Base-by-base conservation (phyloP, 2,329 filamentous ascomycete species). In the Fusarium oligoseptatum region DNA sequence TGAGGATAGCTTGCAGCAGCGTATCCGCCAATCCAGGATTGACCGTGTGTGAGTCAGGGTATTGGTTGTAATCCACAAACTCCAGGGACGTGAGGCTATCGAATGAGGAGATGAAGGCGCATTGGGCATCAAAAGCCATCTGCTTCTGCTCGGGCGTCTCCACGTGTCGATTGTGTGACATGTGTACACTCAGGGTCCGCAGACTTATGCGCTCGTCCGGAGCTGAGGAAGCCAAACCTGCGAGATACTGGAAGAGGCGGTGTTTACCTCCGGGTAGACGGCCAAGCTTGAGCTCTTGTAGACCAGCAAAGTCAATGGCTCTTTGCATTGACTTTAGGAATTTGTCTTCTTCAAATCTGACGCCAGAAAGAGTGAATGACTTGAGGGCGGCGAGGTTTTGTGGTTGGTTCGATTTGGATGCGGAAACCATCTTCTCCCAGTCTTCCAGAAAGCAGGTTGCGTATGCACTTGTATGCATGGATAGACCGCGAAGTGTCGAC, bases 31-130 rank as follows among this genome's bases (percentile, higher is more conserved):
- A 11, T 1, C 27, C 75, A 9, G 65, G 70, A 5, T 72, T 68
- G 0, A 15, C 15, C 9, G 29, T 12, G 17, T 48, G 29, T 2
- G 29, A 29, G 0, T 17, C 12, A 6, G 36, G 36, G 50, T 66
- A 69, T 14, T 70, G 34, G 1, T 56, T 66, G 14, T 57, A 67
- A 6, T 67, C 61, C 6, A 37, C 5, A 1, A 78, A 5, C 7
- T 39, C 29, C 8, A 77, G 52, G 6, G 22, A 60, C 1, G 63
- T 67, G 22, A 78, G 43, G 0, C 64, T 73, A 29, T 72, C 39
- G 3, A 78, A 78, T 14, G 73, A 72, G 6, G 70, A 68, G 1
- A 78, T 37, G 6, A 77, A 65, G 8, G 39, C 36, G 14, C 62
- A 58, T 12, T 61, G 56, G 4, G 36, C 43, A 20, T 68, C 55